These are phyloP conservation scores for Trichoderma reesei DNA, from an alignment of 495 filamentous ascomycete genomes.

Conservation along the genomic window DNA sequence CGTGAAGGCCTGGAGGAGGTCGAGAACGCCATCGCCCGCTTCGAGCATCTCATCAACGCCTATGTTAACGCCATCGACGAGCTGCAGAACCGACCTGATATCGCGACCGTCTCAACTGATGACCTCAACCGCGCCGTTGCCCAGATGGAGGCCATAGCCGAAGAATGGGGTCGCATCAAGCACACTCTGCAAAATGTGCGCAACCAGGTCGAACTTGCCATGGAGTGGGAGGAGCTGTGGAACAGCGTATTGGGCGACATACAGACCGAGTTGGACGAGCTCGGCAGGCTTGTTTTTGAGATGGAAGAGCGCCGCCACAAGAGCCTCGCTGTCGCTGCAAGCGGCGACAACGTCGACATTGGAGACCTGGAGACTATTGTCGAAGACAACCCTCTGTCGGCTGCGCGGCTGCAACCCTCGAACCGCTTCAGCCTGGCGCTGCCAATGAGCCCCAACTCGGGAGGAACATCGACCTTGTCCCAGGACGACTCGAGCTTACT, in stretches of 20 bases:
- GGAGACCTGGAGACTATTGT: conserved; percentile 89
- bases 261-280: conserved; percentile 74
- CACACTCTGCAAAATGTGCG: conserved; percentile 66
- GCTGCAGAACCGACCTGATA: conserved; percentile 71
- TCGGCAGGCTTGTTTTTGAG: conserved; percentile 78
- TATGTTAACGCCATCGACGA: conserved; percentile 88
- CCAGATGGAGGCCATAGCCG: conserved; percentile 78
- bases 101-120: conserved; percentile 53
- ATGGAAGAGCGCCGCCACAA: conserved; percentile 91
- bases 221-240: conserved; percentile 99
- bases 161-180: conserved; percentile 77
- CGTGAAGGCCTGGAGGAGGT: conserved; percentile 83
- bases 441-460: conserved; percentile 44
- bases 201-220: conserved; percentile 84
- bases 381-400: conserved; percentile 66
- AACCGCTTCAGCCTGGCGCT: conserved; percentile 63
- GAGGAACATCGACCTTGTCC: conserved; percentile 45
- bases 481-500: conserved; percentile 75
- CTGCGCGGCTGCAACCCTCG: conserved; percentile 27
- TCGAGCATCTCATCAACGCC: conserved; percentile 77
- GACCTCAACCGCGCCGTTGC: conserved; percentile 61
- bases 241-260: conserved; percentile 89
- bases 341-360: conserved; percentile 62
- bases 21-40: conserved; percentile 73
- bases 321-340: conserved; percentile 49